Evolutionary conservation across 305 asterid species (phyloP).

Genomic region (Solanum hybrid): DNA sequence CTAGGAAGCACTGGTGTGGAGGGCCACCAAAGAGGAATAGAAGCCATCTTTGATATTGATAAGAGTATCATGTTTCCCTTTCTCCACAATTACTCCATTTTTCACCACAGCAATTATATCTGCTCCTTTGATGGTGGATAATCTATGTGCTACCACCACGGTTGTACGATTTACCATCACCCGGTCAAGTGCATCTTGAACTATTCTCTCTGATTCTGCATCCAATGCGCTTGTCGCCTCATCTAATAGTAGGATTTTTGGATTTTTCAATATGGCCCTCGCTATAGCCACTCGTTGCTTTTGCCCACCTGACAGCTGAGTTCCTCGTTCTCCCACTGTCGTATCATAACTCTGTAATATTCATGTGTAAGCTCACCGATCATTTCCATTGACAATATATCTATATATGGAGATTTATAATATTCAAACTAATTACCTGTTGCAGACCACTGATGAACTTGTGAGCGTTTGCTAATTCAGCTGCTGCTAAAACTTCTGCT

Average conservation of each 20-base stretch:
- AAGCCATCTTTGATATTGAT: constrained; percentile 52
- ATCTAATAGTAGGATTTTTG: constrained; percentile 58
- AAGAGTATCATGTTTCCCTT: constrained; percentile 62
- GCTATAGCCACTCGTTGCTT: constrained; percentile 94
- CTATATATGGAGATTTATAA: not conserved
- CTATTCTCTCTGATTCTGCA: constrained; percentile 74
- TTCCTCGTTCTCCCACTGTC: constrained; percentile 73
- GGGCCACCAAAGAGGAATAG: constrained; percentile 62
- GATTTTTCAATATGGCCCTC: constrained; percentile 66
- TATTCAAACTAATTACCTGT: constrained; percentile 16
- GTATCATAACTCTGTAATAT: constrained; percentile 62
- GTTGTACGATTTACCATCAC: constrained; percentile 71
- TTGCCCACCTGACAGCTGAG: constrained; percentile 81
- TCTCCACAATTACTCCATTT: constrained; percentile 70
- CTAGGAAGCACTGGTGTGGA: constrained; percentile 30
- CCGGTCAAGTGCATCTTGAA: constrained; percentile 71
- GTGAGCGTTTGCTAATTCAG: constrained; percentile 83
- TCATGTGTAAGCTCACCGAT: not conserved
- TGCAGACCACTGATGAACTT: constrained; percentile 68
- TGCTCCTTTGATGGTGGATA: constrained; percentile 68
- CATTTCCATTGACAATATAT: not conserved
- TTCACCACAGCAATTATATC: constrained; percentile 69
- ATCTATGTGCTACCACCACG: constrained; percentile 71
- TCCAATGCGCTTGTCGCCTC: constrained; percentile 89
- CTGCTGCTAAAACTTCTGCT: constrained; percentile 64